These are phyloP conservation scores for Ascochyta clinopodiicola DNA, from an alignment of 2,329 filamentous ascomycete genomes.

Conservation along the genomic window DNA sequence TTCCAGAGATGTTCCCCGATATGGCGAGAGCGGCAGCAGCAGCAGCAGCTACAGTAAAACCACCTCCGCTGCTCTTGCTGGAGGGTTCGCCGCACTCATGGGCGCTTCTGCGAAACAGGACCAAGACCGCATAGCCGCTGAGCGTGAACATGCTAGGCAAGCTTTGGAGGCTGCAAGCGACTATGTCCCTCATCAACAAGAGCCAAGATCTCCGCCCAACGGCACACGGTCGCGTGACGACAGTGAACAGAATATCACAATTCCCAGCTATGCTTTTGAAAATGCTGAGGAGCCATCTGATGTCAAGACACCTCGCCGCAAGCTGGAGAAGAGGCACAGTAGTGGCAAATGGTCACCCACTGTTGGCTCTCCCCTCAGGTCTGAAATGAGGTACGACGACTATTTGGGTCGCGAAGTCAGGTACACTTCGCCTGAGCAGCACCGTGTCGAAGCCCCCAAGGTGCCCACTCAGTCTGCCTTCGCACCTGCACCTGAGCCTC, in stretches of 20 bases:
- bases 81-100: conserved; percentile 44
- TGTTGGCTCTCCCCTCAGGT: conserved; percentile 52
- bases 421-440: conserved; percentile 18
- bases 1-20: conserved; percentile 14
- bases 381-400: conserved; percentile 54
- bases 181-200: conserved; percentile 14
- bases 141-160: conserved; percentile 36
- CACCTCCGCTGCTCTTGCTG: conserved; percentile 34
- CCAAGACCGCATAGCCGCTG: conserved; percentile 40
- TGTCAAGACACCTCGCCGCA: conserved; percentile 54
- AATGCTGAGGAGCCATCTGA: conserved; percentile 44
- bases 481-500: conserved; percentile 21
- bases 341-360: conserved; percentile 50
- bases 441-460: conserved; percentile 25
- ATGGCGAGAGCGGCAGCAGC: conserved; percentile 20
- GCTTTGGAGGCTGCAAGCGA: conserved; percentile 35
- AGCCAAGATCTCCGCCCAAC: conserved; percentile 25
- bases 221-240: conserved; percentile 24
- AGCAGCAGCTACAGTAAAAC: conserved; percentile 8
- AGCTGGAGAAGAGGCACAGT: conserved; percentile 55
- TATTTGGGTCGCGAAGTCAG: conserved; percentile 41
- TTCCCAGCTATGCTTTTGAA: conserved; percentile 45
- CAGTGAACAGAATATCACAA: conserved; percentile 24
- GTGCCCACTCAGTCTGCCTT: conserved; percentile 22
- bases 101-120: conserved; percentile 42